Evolutionary conservation across 805 yeast genomes (phyloP).

Genomic region (Suhomyces tanzawaensis): DNA sequence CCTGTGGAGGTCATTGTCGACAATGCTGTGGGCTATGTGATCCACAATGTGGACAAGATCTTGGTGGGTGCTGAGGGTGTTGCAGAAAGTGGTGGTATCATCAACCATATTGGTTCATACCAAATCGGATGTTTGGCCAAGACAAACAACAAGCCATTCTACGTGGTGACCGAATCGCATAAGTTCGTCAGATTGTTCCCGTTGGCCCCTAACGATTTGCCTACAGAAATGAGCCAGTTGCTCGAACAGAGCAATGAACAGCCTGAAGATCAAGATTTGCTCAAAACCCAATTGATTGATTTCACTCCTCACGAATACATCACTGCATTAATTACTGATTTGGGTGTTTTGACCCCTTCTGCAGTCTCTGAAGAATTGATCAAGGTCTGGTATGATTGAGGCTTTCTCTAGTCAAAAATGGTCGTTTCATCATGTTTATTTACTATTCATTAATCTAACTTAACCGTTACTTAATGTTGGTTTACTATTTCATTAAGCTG

Average conservation of each 20-base stretch:
- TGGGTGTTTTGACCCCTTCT: conserved; percentile 95
- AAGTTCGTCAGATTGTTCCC: conserved; percentile 97
- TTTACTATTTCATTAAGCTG: background rate
- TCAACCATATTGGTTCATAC: conserved; percentile 91
- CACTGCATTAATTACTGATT: conserved; percentile 92
- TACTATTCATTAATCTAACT: conserved; percentile 1
- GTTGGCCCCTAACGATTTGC: conserved; percentile 86
- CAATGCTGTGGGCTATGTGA: conserved; percentile 88
- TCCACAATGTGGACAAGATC: conserved; percentile 88
- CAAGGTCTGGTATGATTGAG: conserved; percentile 92
- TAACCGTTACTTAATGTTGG: too few species aligned
- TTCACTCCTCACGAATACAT: conserved; percentile 95
- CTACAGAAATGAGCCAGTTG: conserved; percentile 39
- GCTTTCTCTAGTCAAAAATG: background rate
- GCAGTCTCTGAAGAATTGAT: conserved; percentile 98
- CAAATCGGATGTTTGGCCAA: conserved; percentile 92
- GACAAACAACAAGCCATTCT: conserved; percentile 86
- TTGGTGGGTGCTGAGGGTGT: conserved; percentile 99
- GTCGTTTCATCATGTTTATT: background rate
- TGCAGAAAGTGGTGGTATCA: conserved; percentile 97
- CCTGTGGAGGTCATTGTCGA: conserved; percentile 90
- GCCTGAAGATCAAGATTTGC: conserved; percentile 18
- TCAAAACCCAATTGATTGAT: conserved; percentile 55
- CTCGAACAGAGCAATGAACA: conserved; percentile 22
- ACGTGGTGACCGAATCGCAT: conserved; percentile 92